Evolutionary conservation across 2,329 filamentous ascomycete genomes (phyloP).

Genomic region (Aureobasidium sp.): DNA sequence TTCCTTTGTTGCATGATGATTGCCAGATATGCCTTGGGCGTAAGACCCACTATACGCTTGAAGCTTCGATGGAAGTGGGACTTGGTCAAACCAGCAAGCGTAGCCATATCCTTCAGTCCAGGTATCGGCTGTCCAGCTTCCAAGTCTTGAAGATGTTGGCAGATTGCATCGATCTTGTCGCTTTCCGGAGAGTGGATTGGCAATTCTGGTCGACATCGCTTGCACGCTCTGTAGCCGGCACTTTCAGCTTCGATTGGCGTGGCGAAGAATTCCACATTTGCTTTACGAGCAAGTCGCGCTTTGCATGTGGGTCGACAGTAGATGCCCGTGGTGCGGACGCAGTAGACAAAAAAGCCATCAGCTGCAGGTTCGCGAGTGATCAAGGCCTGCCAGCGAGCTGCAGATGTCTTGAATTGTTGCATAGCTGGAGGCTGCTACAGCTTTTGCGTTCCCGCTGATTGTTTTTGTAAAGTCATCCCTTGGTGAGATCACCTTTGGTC

Average conservation of each 20-base stretch:
- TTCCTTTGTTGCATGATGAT: not conserved
- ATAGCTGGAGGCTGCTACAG: not conserved
- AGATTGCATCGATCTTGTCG: not conserved
- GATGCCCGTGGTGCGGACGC: constrained; percentile 48
- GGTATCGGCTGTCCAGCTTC: not conserved
- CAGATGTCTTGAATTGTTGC: not conserved
- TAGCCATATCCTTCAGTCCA: not conserved
- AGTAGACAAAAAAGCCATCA: constrained; percentile 32
- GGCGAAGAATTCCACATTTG: constrained; percentile 51
- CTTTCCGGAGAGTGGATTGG: not conserved
- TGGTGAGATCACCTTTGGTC: no score
- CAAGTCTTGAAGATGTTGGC: not conserved
- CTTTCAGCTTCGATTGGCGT: constrained; percentile 40
- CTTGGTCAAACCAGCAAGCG: not conserved
- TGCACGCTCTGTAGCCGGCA: constrained; percentile 50
- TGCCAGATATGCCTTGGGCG: not conserved
- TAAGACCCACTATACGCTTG: not conserved
- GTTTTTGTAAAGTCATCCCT: no score
- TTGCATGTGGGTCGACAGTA: constrained; percentile 58
- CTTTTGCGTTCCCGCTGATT: no score
- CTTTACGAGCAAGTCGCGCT: constrained; percentile 50
- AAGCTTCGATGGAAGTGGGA: not conserved
- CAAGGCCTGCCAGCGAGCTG: not conserved
- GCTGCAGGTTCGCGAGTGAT: not conserved
- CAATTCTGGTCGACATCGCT: constrained; percentile 46